Evolutionary conservation across 2,329 filamentous ascomycete genomes (phyloP), one percentile per base, ranked within the genome.

Genomic region (Phyllosticta paracitricarpa): DNA sequence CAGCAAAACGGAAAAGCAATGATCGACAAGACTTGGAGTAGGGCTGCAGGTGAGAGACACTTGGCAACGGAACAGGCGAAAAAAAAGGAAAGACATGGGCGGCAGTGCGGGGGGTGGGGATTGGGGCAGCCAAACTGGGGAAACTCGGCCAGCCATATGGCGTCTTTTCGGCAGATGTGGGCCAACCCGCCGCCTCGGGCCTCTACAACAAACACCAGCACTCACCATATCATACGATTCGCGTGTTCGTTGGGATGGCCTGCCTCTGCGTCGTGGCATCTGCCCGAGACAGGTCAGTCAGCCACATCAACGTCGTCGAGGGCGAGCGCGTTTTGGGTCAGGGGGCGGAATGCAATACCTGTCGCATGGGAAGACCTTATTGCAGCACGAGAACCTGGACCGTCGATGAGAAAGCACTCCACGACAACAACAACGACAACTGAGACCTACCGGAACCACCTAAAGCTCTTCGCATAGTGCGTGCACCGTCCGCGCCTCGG

Each of bases 171-270:
- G 58, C 56, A 35, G 52, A 51, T 56, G 53, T 17, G 59, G 33
- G 52, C 28, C 28, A 30, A 30, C 33, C 33, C 33, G 33, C 33
- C 33, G 33, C 33, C 33, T 40, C 33, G 33, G 33, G 33, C 33
- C 33, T 30, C 28, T n/a, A 52, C 59, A 51, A 28, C 54, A 51
- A 58, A 26, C n/a, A 35, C 28, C 28, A 30, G 28, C 4, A 68
- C 76, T 62, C 73, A 79, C 78, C 89, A 93, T 40, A 93, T 84
- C 89, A 94, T 94, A 56, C 89, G 80, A 68, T 87, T 90, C 7
- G 90, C 90, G 80, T 89, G 90, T 75, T 94, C 90, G 65, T 89
- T 86, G 7, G 82, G 77, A 75, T 95, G 90, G 57, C 88, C 85
- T 66, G 85, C 84, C 9, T 76, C 81, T 17, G 77, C 81, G 71